These are phyloP conservation scores for Apostasia shenzhenica DNA, from an alignment of 106 monocot genomes.

Conservation along the genomic window DNA sequence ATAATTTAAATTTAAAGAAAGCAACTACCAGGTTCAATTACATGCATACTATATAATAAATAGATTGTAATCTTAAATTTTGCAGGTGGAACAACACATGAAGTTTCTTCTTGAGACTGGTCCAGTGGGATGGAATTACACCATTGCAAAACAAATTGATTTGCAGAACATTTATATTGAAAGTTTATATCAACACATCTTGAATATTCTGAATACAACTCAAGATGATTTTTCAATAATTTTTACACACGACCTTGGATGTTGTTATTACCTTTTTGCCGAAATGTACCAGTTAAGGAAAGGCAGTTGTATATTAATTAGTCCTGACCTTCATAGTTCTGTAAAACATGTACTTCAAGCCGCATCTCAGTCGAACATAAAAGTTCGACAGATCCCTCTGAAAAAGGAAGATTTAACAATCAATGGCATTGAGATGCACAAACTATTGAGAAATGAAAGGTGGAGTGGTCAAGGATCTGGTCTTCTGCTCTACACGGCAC, in stretches of 20 bases:
- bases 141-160: conserved; percentile 1
- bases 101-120: conserved; percentile 18
- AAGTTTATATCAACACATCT: conserved; percentile 7
- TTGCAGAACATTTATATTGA: conserved; percentile 1
- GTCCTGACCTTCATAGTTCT: conserved; percentile 13
- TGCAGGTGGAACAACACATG: conserved; percentile 24
- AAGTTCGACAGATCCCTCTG: conserved; percentile 11
- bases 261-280: conserved; percentile 17
- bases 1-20: background rate
- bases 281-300: conserved; percentile 21
- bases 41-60: background rate
- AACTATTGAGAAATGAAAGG: conserved; percentile 14
- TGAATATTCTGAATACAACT: conserved; percentile 24
- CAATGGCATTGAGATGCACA: conserved; percentile 17
- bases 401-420: conserved; percentile 14
- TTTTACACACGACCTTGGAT: conserved; percentile 18
- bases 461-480: conserved; percentile 20
- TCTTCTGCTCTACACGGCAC: conserved; percentile 16
- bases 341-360: conserved; percentile 3
- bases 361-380: background rate
- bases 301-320: conserved; percentile 15
- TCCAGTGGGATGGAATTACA: background rate
- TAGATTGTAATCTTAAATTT: background rate
- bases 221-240: conserved; percentile 20
- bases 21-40: background rate